Evolutionary conservation across 345 rosid genomes (phyloP), one percentile per base, ranked within the genome.

Genomic region (Isatis tinctoria): DNA sequence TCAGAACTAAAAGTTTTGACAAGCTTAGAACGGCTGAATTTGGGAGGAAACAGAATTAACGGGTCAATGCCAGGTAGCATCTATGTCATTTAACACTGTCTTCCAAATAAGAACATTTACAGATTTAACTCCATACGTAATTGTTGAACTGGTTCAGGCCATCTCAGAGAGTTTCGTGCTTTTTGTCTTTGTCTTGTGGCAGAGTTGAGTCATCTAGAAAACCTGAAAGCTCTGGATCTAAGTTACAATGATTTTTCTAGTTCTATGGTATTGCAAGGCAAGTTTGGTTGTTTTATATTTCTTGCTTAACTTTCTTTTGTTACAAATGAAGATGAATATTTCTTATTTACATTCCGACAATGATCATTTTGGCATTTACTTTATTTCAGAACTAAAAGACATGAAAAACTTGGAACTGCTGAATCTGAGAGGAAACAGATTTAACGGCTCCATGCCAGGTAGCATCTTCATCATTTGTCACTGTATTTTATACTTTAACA

Each of bases 151-250:
- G 17, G 32, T 51, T 51, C 10, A 51, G 24, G 2, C 4, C 33
- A 52, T 52, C 6, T 26, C 17, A 26, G 26, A 26, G 4, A 32
- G 37, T 6, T 6, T 56, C 53, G 28, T 8, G 20, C 6, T 8
- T 17, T 22, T 1, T 22, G 17, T 6, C 41, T 33, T 45, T 16
- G 27, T 9, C 3, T 22, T 35, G 10, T 3, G 61, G 13, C 7
- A 60, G 67, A 24, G 8, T 47, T 60, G 0, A 13, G 11, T 30
- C 17, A 26, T 10, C 8, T 75, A 2, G n/a, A 13, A 9, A 61
- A 14, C 16, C 51, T 75, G n/a, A 51, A 52, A 39, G 41, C 69
- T 43, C 65, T 70, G 5, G 74, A 70, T 70, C 48, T 70, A 20
- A 60, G 74, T 35, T 28, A 1, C 0, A 60, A 35, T 24, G 2